These are phyloP conservation scores for Ciborinia camelliae DNA, from an alignment of 2,329 filamentous ascomycete species.

Conservation along the genomic window DNA sequence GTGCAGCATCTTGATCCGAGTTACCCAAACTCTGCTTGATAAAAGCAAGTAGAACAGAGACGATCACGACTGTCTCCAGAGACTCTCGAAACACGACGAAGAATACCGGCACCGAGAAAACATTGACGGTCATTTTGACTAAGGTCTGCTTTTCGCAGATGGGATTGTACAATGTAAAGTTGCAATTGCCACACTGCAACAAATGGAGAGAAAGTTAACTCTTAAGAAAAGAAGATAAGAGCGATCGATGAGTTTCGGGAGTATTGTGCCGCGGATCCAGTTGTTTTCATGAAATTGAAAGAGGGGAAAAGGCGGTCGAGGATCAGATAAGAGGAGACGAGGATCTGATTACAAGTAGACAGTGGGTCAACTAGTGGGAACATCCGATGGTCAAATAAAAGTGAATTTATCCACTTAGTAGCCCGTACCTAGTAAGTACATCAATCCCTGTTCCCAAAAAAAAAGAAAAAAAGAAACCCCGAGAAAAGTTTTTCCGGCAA, in stretches of 20 bases:
- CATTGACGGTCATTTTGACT: slow-evolving; percentile 56
- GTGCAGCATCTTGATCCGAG: slow-evolving; percentile 54
- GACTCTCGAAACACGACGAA: slow-evolving; percentile 88
- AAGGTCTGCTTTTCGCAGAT: neutral
- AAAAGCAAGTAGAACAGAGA: slow-evolving; percentile 83
- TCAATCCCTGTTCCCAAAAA: neutral
- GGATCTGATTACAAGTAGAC: slow-evolving; percentile 19
- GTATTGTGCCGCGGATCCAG: no score
- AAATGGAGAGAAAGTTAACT: neutral
- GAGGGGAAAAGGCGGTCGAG: neutral
- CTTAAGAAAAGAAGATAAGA: neutral
- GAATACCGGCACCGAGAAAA: slow-evolving; percentile 79
- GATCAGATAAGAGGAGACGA: slow-evolving; percentile 18
- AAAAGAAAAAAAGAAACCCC: neutral
- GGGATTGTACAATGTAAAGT: neutral
- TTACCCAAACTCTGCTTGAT: slow-evolving; percentile 74
- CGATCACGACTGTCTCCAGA: slow-evolving; percentile 78
- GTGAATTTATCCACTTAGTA: neutral
- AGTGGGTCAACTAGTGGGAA: no score
- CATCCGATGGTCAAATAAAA: neutral
- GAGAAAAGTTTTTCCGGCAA: neutral
- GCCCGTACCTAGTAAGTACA: neutral
- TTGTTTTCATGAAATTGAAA: neutral
- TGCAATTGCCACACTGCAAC: neutral
- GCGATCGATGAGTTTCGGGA: neutral